Evolutionary conservation across 2,329 filamentous ascomycete genomes (phyloP), one percentile per base, ranked within the genome.

Genomic region (Fusarium sp.): DNA sequence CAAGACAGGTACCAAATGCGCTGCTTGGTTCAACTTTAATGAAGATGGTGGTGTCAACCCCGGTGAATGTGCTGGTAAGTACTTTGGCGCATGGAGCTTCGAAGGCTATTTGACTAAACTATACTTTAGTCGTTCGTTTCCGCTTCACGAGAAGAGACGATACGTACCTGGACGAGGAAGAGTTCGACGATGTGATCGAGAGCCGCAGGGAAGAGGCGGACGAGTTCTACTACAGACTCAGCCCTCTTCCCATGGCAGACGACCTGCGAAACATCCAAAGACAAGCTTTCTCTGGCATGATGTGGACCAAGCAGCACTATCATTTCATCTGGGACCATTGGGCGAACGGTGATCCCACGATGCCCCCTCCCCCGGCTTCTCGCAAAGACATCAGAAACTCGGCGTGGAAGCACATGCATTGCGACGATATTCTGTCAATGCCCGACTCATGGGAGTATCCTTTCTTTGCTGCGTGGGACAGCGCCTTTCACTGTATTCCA

Each of bases 401-500:
- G 36, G 89, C 96, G 68, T 98, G 96, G 96, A 96, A 92, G 76
- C 95, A 98, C 79, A 89, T 98, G 86, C 87, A 97, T 79, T 89
- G 97, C 73, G 96, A 98, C 72, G 95, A 98, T 77, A 93, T 98
- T 67, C 80, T 98, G 33, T 97, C 95, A 0, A 97, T 98, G 95
- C 96, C 95, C 1, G 95, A 98, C 79, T 97, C 94, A 0, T 98
- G 95, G 95, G 95, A 98, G 76, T 98, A 98, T 74, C 95, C 95
- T 0, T 98, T 97, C 83, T 97, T 97, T 78, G 94, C 94, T 18
- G 95, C 95, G 4, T 98, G 95, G 95, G 95, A 98, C 79, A 95
- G 92, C 59, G 95, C 94, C 5, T 98, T 98, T 80, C 96, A 98
- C 81, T 97, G 94, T 77, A 97, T 98, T 73, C 93, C 94, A 0